phyloP scores from a whole-genome alignment of 2,329 filamentous ascomycete genomes.

The Phaeosphaeria sp. region DNA sequence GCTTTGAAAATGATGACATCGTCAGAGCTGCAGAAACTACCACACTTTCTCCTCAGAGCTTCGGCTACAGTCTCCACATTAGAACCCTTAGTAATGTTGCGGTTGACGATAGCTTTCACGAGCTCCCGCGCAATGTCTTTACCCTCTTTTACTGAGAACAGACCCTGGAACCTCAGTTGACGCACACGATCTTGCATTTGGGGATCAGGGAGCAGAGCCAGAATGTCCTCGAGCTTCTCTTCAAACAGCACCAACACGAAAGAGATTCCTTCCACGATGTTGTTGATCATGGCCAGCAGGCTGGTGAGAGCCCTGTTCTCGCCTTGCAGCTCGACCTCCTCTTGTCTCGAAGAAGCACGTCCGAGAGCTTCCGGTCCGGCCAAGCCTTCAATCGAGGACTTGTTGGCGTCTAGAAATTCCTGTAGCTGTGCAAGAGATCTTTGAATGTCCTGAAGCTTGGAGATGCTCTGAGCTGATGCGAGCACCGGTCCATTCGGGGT shows the following conservation, averaged over 20 bases:
- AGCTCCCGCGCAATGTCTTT: slow-evolving; percentile 91
- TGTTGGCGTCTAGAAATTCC: slow-evolving; percentile 86
- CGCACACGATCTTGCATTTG: slow-evolving; percentile 72
- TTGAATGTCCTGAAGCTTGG: slow-evolving; percentile 79
- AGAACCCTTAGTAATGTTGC: slow-evolving; percentile 94
- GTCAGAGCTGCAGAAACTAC: slow-evolving; percentile 96
- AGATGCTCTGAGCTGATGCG: slow-evolving; percentile 68
- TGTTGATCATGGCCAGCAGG: slow-evolving; percentile 82
- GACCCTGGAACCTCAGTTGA: slow-evolving; percentile 82
- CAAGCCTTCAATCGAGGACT: slow-evolving; percentile 88
- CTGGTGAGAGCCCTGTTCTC: slow-evolving; percentile 93
- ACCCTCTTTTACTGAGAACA: slow-evolving; percentile 81
- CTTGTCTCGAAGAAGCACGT: slow-evolving; percentile 79
- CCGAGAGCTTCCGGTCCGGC: slow-evolving; percentile 89
- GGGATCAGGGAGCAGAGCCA: slow-evolving; percentile 72
- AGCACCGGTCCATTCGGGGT: slow-evolving; percentile 69
- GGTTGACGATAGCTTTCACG: slow-evolving; percentile 97
- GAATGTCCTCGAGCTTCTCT: slow-evolving; percentile 88
- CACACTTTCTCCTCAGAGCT: slow-evolving; percentile 87
- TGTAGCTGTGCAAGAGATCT: slow-evolving; percentile 79
- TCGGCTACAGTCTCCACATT: slow-evolving; percentile 98
- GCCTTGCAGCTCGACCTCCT: slow-evolving; percentile 89
- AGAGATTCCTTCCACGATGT: slow-evolving; percentile 94
- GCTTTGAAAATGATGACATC: slow-evolving; percentile 99
- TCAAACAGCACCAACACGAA: slow-evolving; percentile 96